Percentiles rank a stretch among this genome's conserved stretches.
These are phyloP conservation scores for Rhypophila decipiens DNA, from an alignment of 495 filamentous ascomycete genomes.

Conservation along the genomic window DNA sequence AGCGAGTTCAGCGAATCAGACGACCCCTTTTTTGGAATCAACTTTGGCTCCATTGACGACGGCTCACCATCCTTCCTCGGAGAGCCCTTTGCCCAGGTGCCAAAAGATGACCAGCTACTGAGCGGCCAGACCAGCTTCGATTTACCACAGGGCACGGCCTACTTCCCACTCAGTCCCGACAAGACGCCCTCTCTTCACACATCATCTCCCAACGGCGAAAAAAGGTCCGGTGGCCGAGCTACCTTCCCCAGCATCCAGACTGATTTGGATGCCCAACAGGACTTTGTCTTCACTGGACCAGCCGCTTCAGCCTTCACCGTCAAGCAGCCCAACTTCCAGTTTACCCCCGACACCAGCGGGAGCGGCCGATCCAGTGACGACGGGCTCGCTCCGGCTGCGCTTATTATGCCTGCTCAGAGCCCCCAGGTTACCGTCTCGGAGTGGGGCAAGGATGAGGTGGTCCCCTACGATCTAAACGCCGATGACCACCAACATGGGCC, in stretches of 20 bases:
- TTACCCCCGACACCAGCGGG: conserved; percentile 44
- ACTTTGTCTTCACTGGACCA: too few relatives aligned
- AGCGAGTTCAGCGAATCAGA: conserved; percentile 36
- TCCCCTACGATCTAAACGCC: conserved; percentile 22
- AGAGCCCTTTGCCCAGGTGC: conserved; percentile 10
- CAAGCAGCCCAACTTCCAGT: conserved; percentile 25
- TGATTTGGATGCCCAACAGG: conserved; percentile 19
- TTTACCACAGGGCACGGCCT: conserved; percentile 5
- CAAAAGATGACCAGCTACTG: conserved; percentile 4
- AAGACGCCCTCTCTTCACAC: conserved; percentile 26
- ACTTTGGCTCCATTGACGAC: conserved; percentile 27
- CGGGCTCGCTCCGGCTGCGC: conserved; percentile 27
- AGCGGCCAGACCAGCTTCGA: conserved; percentile 7
- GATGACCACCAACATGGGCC: conserved; percentile 5
- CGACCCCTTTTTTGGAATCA: conserved; percentile 35
- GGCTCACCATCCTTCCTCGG: conserved; percentile 32
- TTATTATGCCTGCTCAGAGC: conserved; percentile 36
- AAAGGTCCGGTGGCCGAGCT: conserved; percentile 7
- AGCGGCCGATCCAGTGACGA: conserved; percentile 44
- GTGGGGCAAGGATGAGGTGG: conserved; percentile 35
- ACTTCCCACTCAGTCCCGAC: conserved; percentile 28
- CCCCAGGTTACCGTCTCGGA: conserved; percentile 44
- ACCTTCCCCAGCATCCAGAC: conserved; percentile 19
- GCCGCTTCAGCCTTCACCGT: too few relatives aligned
- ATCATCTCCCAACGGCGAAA: conserved; percentile 20